Percentiles rank a stretch among this genome's conserved stretches.
Conservation (phyloP, 1,284 basidiomycete species). For the Ustilago crameri region DNA sequence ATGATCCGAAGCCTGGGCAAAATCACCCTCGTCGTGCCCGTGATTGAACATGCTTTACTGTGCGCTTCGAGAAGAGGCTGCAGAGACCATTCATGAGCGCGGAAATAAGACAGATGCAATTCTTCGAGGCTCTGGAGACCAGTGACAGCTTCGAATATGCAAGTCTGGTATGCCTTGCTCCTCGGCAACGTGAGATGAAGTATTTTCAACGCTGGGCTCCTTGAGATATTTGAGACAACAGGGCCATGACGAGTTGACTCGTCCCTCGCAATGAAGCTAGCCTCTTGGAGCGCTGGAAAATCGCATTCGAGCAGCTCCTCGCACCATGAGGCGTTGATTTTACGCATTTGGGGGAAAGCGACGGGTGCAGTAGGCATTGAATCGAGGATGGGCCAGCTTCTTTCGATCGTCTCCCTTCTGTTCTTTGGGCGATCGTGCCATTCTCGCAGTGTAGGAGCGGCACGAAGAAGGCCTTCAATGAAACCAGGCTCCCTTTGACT, state of each 20-base stretch:
- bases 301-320: background rate
- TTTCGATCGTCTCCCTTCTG: too few species aligned
- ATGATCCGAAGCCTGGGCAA: conserved; percentile 5
- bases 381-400: background rate
- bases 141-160: background rate
- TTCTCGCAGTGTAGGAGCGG: conserved; percentile 6
- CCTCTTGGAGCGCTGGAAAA: conserved; percentile 6
- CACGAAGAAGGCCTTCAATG: background rate
- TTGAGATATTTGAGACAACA: background rate
- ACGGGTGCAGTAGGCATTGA: background rate
- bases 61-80: background rate
- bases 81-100: background rate
- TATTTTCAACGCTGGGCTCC: background rate
- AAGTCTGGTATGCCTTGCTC: background rate
- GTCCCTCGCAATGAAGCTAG: background rate
- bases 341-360: conserved; percentile 1
- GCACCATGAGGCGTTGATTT: conserved; percentile 6
- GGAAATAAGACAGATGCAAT: background rate
- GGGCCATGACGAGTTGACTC: background rate
- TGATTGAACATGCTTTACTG: background rate
- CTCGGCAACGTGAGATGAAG: conserved; percentile 6
- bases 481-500: background rate
- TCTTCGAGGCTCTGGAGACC: conserved; percentile 7
- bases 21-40: background rate
- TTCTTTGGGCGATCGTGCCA: conserved; percentile 12